These are phyloP conservation scores for Kalanchoe fedtschenkoi DNA, from an alignment of 164 flowering plant genomes.

Conservation along the genomic window DNA sequence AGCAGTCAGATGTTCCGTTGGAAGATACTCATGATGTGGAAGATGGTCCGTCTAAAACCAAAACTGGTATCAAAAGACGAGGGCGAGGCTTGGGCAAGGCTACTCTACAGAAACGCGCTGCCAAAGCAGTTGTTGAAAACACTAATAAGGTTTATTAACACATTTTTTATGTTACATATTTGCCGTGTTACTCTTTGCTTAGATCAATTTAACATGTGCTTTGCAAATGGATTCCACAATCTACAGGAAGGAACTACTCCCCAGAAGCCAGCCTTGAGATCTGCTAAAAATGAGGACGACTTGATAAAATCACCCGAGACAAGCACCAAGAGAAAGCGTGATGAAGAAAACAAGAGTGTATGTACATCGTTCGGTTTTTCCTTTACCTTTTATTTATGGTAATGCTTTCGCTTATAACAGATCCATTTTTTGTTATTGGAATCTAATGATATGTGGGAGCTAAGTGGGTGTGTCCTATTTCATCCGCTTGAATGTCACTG, in stretches of 20 bases:
- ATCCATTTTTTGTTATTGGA: no score
- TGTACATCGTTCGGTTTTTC: background rate
- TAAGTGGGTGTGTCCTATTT: background rate
- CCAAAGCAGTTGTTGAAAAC: background rate
- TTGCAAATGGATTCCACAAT: background rate
- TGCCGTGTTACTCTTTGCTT: background rate
- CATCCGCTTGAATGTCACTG: no score
- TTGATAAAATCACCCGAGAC: constrained; percentile 33
- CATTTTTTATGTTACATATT: background rate
- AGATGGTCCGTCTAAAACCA: background rate
- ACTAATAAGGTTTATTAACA: background rate
- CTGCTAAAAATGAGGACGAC: constrained; percentile 20
- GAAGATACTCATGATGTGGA: background rate
- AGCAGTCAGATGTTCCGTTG: background rate
- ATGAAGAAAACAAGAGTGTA: constrained; percentile 32
- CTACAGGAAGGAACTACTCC: constrained; percentile 22
- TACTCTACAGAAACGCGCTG: background rate
- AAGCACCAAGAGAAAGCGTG: constrained; percentile 39
- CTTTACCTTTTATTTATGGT: background rate
- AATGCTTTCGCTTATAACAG: background rate
- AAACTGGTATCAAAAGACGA: background rate
- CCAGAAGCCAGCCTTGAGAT: constrained; percentile 28
- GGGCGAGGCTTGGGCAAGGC: background rate
- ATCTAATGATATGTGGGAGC: no score
- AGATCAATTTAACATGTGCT: background rate